Evolutionary conservation across 75 land plant species (phyloP), one percentile per base, ranked within the genome.

Genomic region (Chamaecyparis obtusa): DNA sequence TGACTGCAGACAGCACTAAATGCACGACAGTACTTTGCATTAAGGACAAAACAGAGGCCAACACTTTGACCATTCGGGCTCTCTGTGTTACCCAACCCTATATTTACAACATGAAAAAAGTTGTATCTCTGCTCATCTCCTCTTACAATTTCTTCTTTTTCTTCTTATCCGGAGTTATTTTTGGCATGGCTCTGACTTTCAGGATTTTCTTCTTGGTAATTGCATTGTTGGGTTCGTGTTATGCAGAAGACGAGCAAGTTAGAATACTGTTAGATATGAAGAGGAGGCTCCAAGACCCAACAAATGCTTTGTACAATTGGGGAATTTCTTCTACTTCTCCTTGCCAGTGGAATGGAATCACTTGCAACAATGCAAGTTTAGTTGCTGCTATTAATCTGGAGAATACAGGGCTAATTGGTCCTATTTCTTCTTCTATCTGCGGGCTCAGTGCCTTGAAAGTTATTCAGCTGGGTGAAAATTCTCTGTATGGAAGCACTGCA

Each of bases 331-430:
- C 78, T 69, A 8, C 80, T 27, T 83, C 90, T 21, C 88, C 90
- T 0, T 92, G 95, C 90, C 86, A 77, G 33, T 96, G 95, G 93
- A 86, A 86, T 17, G 97, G 95, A 17, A 74, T 96, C 83, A 86
- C 79, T 9, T 96, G 95, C 88, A 79, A 89, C 43, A 64, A 85
- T 11, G 51, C 49, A 37, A 84, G 90, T 36, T 43, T 56, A 36
- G 91, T 95, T 6, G 49, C 86, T 36, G 94, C 86, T 43, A 88
- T 96, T 74, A 85, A 91, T 43, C 93, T 96, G 24, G 78, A 91
- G 5, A 48, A 57, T 24, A 71, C 72, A 54, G 67, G 87, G 7
- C 67, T 95, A 15, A 54, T n/a, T n/a, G n/a, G n/a, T n/a, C n/a
- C n/a, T n/a, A n/a, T n/a, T n/a, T n/a, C n/a, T n/a, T n/a, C n/a